Conservation (phyloP, 257 asterid genomes). For the Handroanthus guayacan region DNA sequence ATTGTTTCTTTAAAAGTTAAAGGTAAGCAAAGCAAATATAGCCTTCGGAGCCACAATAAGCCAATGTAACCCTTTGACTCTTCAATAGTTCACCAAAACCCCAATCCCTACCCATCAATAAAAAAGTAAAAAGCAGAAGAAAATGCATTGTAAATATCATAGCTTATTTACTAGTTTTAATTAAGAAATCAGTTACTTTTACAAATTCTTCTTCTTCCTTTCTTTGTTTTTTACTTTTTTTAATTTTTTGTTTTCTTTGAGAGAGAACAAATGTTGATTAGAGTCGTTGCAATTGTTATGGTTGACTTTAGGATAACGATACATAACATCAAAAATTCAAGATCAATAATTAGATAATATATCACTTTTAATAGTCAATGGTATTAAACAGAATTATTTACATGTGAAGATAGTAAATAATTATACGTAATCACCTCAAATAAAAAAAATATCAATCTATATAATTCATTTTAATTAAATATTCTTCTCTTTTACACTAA, state of each 20-base stretch:
- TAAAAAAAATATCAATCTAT: no score
- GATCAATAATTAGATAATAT: not conserved
- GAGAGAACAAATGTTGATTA: no score
- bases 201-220: no score
- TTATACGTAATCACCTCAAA: no score
- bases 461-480: no score
- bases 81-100: constrained; percentile 47
- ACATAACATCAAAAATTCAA: not conserved
- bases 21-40: not conserved
- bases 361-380: not conserved
- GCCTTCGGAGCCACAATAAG: constrained; percentile 32
- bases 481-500: no score
- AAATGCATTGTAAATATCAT: not conserved
- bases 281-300: not conserved
- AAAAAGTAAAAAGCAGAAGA: not conserved
- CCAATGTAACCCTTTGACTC: constrained; percentile 40
- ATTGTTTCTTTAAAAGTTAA: not conserved
- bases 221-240: no score
- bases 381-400: no score
- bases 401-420: no score
- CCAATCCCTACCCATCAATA: not conserved
- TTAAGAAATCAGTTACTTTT: no score
- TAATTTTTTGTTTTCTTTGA: not conserved
- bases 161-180: no score
- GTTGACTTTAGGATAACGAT: not conserved